Percentiles rank a stretch among this genome's conserved stretches.
Evolutionary conservation across 2,329 filamentous ascomycete species (phyloP).

Genomic region (Penicillium sp.): DNA sequence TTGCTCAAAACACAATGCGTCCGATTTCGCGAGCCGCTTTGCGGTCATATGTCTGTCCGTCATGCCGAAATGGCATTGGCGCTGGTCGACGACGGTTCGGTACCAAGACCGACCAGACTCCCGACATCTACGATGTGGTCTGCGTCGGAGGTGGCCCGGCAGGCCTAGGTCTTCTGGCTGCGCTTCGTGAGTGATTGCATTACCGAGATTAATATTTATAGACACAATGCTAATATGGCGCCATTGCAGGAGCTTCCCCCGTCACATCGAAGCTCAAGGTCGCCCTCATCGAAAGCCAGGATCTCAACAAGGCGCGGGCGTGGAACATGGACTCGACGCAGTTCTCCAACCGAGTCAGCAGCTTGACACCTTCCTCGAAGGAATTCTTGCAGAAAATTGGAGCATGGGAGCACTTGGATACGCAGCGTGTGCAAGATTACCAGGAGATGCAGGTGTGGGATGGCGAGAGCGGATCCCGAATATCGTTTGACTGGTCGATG

Average conservation of each 20-base stretch:
- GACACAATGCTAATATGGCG: constrained; percentile 9
- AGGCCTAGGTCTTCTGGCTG: constrained; percentile 80
- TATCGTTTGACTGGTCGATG: constrained; percentile 81
- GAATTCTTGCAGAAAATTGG: constrained; percentile 81
- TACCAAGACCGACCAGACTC: constrained; percentile 46
- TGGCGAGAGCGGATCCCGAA: constrained; percentile 82
- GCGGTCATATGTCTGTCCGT: constrained; percentile 49
- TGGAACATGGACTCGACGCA: constrained; percentile 70
- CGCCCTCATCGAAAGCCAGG: constrained; percentile 88
- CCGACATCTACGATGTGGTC: constrained; percentile 90
- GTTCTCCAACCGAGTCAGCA: constrained; percentile 95
- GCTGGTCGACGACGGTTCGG: constrained; percentile 40
- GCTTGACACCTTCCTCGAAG: constrained; percentile 87
- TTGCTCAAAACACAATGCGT: constrained; percentile 41
- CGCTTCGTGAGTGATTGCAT: constrained; percentile 65
- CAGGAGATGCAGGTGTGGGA: constrained; percentile 99
- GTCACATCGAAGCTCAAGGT: constrained; percentile 78
- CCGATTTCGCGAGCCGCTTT: constrained; percentile 38
- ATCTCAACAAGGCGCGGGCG: constrained; percentile 71
- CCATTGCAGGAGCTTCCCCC: constrained; percentile 71
- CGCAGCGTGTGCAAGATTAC: constrained; percentile 79
- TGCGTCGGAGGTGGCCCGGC: constrained; percentile 90
- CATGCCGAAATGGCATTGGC: constrained; percentile 42
- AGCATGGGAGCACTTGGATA: constrained; percentile 79
- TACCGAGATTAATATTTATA: neutral